These are phyloP conservation scores for Thielaviopsis ethacetica DNA, from an alignment of 2,329 filamentous ascomycete genomes.

Conservation along the genomic window DNA sequence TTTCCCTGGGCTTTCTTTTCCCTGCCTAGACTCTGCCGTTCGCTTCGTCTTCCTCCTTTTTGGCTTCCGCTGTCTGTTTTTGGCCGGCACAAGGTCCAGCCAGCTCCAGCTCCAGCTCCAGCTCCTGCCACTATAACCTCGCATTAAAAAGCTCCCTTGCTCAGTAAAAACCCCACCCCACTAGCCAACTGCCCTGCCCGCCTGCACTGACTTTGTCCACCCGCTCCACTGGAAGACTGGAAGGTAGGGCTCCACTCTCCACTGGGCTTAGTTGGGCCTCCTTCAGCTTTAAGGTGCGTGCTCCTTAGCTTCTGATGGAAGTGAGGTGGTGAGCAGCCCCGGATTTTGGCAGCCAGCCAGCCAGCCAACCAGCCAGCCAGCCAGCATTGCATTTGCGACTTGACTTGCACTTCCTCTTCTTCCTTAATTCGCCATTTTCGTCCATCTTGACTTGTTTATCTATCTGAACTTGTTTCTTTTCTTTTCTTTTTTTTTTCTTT, in stretches of 20 bases:
- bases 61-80: conserved; percentile 4
- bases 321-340: not conserved
- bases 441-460: not conserved
- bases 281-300: too few relatives aligned
- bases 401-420: not conserved
- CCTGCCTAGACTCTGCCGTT: not conserved
- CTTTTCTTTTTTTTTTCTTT: not conserved
- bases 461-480: not conserved
- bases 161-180: not conserved
- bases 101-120: not conserved
- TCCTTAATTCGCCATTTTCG: not conserved
- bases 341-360: not conserved
- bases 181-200: too few relatives aligned
- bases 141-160: not conserved
- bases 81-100: not conserved
- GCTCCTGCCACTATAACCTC: not conserved
- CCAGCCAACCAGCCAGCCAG: too few relatives aligned
- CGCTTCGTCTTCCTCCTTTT: conserved; percentile 1
- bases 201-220: not conserved
- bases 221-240: too few relatives aligned
- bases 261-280: too few relatives aligned
- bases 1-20: not conserved
- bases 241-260: too few relatives aligned
- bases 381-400: not conserved
- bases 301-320: too few relatives aligned